A percentile compares a stretch with the other conserved stretches of the same genome.
Conservation (phyloP, 2,329 filamentous ascomycete genomes). For the Exophiala sideris region DNA sequence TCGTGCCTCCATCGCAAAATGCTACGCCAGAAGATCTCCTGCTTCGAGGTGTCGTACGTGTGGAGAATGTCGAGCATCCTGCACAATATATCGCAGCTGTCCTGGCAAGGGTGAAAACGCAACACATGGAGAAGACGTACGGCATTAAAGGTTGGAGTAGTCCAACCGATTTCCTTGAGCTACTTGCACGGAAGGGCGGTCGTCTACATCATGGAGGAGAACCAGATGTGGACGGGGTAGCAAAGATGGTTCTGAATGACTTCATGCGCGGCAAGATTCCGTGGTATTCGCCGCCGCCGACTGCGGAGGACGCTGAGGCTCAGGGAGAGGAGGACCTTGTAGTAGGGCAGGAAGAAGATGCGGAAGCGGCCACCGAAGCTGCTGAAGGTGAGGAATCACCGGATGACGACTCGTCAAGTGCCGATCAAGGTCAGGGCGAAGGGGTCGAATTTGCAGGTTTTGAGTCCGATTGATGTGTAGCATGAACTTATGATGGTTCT, state of each 20-base stretch:
- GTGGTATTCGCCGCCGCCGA: constrained; percentile 85
- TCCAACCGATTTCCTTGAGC: constrained; percentile 77
- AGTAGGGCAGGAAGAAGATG: no score
- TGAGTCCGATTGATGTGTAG: no score
- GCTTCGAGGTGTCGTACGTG: constrained; percentile 82
- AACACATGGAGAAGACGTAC: constrained; percentile 90
- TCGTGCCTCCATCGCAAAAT: constrained; percentile 81
- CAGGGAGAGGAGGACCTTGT: constrained; percentile 11
- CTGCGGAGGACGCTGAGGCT: constrained; percentile 28
- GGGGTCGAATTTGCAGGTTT: no score
- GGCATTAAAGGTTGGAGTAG: constrained; percentile 63
- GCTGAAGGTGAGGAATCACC: no score
- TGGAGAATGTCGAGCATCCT: constrained; percentile 94
- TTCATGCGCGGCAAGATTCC: constrained; percentile 93
- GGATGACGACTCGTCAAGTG: no score
- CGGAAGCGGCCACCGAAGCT: no score
- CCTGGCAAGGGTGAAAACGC: constrained; percentile 72
- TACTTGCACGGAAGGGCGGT: constrained; percentile 81
- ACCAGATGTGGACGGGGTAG: constrained; percentile 88
- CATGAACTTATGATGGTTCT: no score
- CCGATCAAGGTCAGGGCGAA: no score
- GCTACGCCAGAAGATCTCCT: constrained; percentile 86
- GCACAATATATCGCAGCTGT: constrained; percentile 92
- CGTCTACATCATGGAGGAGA: constrained; percentile 88
- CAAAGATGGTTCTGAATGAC: constrained; percentile 95